Conservation (phyloP, 2,329 filamentous ascomycete species). For the Fusarium camptoceras region DNA sequence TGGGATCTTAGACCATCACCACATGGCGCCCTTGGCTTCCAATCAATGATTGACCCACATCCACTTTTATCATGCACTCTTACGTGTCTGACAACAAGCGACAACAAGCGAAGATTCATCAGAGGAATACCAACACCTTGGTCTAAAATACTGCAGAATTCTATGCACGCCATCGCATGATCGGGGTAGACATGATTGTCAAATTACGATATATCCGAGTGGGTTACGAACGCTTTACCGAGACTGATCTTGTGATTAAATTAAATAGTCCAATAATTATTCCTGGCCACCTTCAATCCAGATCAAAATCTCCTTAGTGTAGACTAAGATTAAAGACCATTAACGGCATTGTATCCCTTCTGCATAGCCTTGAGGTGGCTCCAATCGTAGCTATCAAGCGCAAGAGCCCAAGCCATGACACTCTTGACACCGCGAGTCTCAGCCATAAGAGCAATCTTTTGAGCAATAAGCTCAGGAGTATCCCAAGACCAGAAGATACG, state of each 20-base stretch:
- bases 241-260: background rate
- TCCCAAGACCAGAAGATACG: conserved; percentile 68
- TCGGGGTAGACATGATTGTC: background rate
- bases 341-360: conserved; percentile 20
- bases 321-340: background rate
- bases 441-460: conserved; percentile 61
- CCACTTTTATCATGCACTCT: conserved; percentile 18
- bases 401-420: conserved; percentile 66
- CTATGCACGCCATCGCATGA: background rate
- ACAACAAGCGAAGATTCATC: background rate
- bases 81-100: conserved; percentile 25
- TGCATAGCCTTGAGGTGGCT: conserved; percentile 59
- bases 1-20: background rate
- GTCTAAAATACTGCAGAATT: background rate
- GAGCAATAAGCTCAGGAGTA: conserved; percentile 58
- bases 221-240: background rate
- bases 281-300: background rate
- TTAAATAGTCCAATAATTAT: background rate
- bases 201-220: background rate
- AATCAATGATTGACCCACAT: conserved; percentile 15
- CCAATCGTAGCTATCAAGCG: conserved; percentile 60
- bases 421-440: conserved; percentile 58
- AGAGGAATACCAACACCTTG: background rate
- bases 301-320: background rate
- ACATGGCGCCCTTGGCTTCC: conserved; percentile 15